Evolutionary conservation across 202 grass and related monocot genomes (phyloP).

Genomic region (Saccharum hybrid): DNA sequence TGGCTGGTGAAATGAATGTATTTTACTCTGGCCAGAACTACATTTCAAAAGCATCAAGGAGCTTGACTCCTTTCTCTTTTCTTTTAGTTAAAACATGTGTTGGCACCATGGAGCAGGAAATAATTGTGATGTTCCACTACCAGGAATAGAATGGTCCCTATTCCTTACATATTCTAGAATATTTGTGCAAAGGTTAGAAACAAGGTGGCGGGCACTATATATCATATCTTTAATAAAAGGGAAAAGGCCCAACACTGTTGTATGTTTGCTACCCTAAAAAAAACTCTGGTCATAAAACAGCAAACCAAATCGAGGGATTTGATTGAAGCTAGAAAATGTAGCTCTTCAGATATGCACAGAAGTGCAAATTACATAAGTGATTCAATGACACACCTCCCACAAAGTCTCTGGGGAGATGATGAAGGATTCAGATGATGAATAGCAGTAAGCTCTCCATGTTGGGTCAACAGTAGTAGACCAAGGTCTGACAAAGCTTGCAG

Average conservation of each 20-base stretch:
- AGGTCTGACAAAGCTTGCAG: conserved; percentile 50
- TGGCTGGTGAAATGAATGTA: not conserved
- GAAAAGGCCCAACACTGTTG: not conserved
- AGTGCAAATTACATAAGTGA: conserved; percentile 15
- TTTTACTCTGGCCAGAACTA: not conserved
- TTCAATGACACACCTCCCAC: conserved; percentile 78
- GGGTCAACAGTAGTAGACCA: conserved; percentile 34
- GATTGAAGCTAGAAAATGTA: conserved; percentile 16
- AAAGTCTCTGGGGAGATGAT: conserved; percentile 73
- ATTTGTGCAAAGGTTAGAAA: no score
- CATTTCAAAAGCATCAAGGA: conserved; percentile 21
- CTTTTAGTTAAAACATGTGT: conserved; percentile 8
- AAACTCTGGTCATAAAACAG: conserved; percentile 1
- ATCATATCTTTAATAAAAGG: not conserved
- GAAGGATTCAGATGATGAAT: conserved; percentile 56
- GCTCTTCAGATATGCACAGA: not conserved
- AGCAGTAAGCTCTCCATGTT: conserved; percentile 69
- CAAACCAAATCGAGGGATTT: conserved; percentile 2
- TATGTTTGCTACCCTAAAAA: not conserved
- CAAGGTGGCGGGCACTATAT: no score
- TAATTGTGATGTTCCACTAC: not conserved
- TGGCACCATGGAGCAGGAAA: conserved; percentile 23
- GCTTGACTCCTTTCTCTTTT: not conserved
- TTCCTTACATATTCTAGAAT: no score
- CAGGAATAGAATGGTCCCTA: no score